Conservation (phyloP, 1,284 basidiomycete genomes). For the Takashimella koratensis region DNA sequence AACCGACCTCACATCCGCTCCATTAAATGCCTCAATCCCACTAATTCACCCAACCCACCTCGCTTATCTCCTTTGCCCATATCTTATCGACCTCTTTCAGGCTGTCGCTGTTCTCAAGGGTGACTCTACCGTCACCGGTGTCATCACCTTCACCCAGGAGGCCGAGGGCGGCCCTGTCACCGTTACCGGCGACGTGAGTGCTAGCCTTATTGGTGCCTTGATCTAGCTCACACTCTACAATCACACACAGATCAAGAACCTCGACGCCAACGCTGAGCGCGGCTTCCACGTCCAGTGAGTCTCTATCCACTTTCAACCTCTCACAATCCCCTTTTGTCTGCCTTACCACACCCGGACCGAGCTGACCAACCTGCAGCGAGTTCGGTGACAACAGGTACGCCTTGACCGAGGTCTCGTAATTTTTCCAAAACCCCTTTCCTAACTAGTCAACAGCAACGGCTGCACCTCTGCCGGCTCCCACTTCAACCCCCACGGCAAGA, state of each 20-base stretch:
- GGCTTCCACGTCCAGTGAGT: slow-evolving; percentile 77
- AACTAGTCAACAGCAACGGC: slow-evolving; percentile 49
- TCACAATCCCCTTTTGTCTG: not conserved
- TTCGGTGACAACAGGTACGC: slow-evolving; percentile 59
- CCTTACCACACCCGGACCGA: not conserved
- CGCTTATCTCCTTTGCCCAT: no score
- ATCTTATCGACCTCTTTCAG: slow-evolving; percentile 42
- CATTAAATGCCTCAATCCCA: not conserved
- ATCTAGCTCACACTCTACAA: not conserved
- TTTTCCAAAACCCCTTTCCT: not conserved
- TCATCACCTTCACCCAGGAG: slow-evolving; percentile 63
- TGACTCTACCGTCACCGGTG: slow-evolving; percentile 59
- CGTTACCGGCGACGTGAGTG: slow-evolving; percentile 56
- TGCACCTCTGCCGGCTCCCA: slow-evolving; percentile 69
- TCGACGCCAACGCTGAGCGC: slow-evolving; percentile 59
- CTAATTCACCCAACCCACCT: not conserved
- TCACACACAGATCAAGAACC: slow-evolving; percentile 53
- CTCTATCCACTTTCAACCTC: no score
- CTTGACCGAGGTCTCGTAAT: not conserved
- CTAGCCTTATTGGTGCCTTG: not conserved
- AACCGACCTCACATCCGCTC: not conserved
- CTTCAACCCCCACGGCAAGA: slow-evolving; percentile 66
- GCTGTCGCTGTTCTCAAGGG: slow-evolving; percentile 66
- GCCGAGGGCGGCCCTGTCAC: slow-evolving; percentile 57
- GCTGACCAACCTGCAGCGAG: slow-evolving; percentile 52